A percentile compares a stretch with the other conserved stretches of the same genome.
Conservation (phyloP, 352 stramenopile species). For the Pythium scleroteichum region DNA sequence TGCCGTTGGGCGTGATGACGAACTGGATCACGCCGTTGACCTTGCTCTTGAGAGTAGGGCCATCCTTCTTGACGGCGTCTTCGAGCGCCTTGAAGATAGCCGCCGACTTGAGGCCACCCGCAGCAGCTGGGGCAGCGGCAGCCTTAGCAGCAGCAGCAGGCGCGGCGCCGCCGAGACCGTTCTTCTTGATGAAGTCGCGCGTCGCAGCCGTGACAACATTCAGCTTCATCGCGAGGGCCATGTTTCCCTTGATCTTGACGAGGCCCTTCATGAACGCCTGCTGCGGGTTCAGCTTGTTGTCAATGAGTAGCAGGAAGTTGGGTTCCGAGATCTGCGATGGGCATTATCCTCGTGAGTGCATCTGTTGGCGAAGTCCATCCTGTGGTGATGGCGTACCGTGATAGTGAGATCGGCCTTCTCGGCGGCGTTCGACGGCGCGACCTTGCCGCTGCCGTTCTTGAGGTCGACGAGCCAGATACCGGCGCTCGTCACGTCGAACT, state of each 20-base stretch:
- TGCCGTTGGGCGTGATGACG: constrained; percentile 64
- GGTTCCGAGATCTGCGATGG: constrained; percentile 53
- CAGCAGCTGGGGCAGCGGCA: constrained; percentile 10
- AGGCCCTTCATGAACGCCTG: constrained; percentile 94
- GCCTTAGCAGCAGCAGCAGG: constrained; percentile 19
- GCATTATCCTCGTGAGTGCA: too few relatives aligned
- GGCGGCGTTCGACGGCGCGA: constrained; percentile 39
- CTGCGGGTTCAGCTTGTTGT: constrained; percentile 91
- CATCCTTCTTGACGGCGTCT: constrained; percentile 60
- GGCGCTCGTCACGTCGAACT: constrained; percentile 72
- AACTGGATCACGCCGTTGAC: constrained; percentile 85
- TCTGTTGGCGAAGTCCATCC: background rate
- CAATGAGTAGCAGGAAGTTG: constrained; percentile 79
- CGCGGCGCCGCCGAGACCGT: constrained; percentile 29
- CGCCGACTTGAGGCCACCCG: constrained; percentile 54
- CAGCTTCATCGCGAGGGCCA: constrained; percentile 94
- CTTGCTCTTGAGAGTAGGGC: constrained; percentile 64
- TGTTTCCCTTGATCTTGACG: constrained; percentile 95
- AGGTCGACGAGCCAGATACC: constrained; percentile 78
- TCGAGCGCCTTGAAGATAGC: constrained; percentile 70
- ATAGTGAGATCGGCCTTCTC: constrained; percentile 82
- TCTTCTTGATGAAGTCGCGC: constrained; percentile 78
- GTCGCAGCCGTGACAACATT: constrained; percentile 87
- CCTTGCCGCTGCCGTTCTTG: constrained; percentile 72
- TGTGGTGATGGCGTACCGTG: constrained; percentile 30